Evolutionary conservation across 2,329 filamentous ascomycete genomes (phyloP), one percentile per base, ranked within the genome.

Genomic region (Cordyceps javanica): DNA sequence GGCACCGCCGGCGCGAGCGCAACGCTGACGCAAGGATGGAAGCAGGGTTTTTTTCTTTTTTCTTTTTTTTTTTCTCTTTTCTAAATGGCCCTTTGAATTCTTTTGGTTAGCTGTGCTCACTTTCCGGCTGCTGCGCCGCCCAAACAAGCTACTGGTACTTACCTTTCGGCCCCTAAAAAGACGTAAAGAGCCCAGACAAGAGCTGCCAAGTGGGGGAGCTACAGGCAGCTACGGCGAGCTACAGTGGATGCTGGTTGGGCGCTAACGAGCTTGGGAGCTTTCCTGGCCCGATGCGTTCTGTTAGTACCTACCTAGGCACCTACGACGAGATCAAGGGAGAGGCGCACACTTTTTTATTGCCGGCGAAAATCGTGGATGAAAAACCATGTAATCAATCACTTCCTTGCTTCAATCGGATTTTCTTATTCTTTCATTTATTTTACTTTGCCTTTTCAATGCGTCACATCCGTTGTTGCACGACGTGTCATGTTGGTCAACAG

Each of bases 11-110:
- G 51, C 21, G 14, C 19, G 38, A n/a, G 32, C 44, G 25, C n/a
- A 7, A 32, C n/a, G 41, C 52, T 55, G 52, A 55, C 52, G 52
- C 52, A 46, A 55, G 52, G 52, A 55, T 55, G 42, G 52, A 55
- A 55, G 52, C 52, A 46, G 52, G 52, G 46, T 55, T 55, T 55
- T 44, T 34, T 34, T 28, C 2, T 32, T 19, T 14, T 10, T 39
- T 3, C 14, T n/a, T 39, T n/a, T 13, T 26, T 8, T 23, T 28
- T 32, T 34, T 13, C 14, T 21, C 10, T 16, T 34, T 51, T 16
- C 13, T 26, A 19, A 21, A 46, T 55, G 48, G 41, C 42, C 30
- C 52, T 30, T 38, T 32, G 36, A 14, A 26, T 21, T 19, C 39
- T 42, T 25, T n/a, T n/a, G 21, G 38, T 19, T 23, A n/a, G n/a